Conservation (phyloP, 2,329 filamentous ascomycete genomes). For the Neofusicoccum ribis region DNA sequence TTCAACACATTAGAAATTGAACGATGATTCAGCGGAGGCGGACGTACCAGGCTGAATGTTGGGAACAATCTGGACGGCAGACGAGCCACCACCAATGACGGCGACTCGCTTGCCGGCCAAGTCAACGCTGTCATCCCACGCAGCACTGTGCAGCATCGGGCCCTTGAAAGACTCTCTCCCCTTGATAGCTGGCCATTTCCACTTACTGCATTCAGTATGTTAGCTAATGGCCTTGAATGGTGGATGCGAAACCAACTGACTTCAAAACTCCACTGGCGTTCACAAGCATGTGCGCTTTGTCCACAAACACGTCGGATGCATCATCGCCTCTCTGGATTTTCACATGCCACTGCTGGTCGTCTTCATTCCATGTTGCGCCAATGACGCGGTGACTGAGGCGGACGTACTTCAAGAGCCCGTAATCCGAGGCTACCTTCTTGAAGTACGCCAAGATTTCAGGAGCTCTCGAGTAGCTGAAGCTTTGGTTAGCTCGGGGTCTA, state of each 20-base stretch:
- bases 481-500: constrained; percentile 3
- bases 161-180: constrained; percentile 46
- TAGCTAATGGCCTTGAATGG: background rate
- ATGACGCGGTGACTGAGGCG: background rate
- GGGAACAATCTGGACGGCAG: constrained; percentile 39
- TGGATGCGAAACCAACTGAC: background rate
- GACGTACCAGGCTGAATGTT: constrained; percentile 26
- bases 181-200: constrained; percentile 47
- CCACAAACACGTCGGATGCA: constrained; percentile 34
- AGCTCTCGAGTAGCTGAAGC: constrained; percentile 32
- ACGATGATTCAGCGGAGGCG: rapidly evolving
- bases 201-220: constrained; percentile 28
- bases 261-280: constrained; percentile 48
- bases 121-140: constrained; percentile 38
- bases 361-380: constrained; percentile 42
- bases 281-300: constrained; percentile 43
- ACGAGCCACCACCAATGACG: constrained; percentile 37
- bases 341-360: constrained; percentile 41
- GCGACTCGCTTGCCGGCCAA: constrained; percentile 28
- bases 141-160: constrained; percentile 45
- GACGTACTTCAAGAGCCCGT: background rate
- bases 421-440: background rate
- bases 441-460: background rate
- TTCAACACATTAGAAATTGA: background rate
- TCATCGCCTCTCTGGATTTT: constrained; percentile 31